A percentile compares a stretch with the other conserved stretches of the same genome.
Evolutionary conservation across 2,329 filamentous ascomycete genomes (phyloP).

Genomic region (Exserohilum rostratum): DNA sequence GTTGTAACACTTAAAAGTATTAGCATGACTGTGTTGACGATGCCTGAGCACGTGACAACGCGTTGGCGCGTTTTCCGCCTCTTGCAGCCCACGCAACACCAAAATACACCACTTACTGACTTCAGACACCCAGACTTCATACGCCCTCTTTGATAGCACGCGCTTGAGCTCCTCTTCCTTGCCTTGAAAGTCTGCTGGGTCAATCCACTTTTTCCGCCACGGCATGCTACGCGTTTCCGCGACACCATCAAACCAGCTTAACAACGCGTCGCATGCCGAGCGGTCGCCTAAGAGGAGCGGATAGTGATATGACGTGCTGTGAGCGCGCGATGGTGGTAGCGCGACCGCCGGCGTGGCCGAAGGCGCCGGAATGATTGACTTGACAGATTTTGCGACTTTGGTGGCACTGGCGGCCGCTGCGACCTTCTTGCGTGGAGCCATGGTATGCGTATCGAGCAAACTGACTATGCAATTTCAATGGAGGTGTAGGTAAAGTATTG

Average conservation of each 20-base stretch:
- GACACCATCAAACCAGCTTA: conserved; percentile 42
- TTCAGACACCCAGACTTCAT: conserved; percentile 71
- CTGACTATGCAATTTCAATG: neutral
- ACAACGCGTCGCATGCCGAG: conserved; percentile 23
- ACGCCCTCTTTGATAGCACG: conserved; percentile 62
- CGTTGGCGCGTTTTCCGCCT: conserved; percentile 5
- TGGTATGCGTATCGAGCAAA: conserved; percentile 5
- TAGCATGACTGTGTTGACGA: neutral
- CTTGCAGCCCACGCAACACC: neutral
- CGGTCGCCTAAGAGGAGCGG: conserved; percentile 33
- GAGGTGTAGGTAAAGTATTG: neutral
- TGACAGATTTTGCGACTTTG: conserved; percentile 5
- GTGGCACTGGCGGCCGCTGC: conserved; percentile 7
- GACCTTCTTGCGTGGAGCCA: conserved; percentile 23
- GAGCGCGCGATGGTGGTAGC: conserved; percentile 35
- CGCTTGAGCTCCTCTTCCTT: conserved; percentile 39
- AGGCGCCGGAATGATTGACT: conserved; percentile 21
- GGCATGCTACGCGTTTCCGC: conserved; percentile 45
- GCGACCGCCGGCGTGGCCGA: conserved; percentile 14
- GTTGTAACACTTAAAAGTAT: conserved; percentile 64
- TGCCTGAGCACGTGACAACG: conserved; percentile 22
- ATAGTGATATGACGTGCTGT: conserved; percentile 38
- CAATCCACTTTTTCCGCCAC: conserved; percentile 62
- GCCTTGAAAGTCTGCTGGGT: conserved; percentile 46
- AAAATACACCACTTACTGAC: conserved; percentile 54